Evolutionary conservation across 345 rosid species (phyloP).

Genomic region (Salix koriyanagi): DNA sequence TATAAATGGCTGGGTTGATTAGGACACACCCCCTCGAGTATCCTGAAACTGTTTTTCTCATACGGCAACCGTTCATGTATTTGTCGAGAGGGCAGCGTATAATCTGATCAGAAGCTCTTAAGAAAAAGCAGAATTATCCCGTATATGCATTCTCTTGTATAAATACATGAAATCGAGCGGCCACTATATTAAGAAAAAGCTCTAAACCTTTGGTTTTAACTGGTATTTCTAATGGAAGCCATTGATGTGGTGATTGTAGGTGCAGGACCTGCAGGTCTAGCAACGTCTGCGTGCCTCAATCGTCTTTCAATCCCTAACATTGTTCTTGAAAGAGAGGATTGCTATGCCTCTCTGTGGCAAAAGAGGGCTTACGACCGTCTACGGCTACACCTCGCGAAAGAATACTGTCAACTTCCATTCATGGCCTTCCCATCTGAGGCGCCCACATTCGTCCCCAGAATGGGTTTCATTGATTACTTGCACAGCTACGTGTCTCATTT

Average conservation of each 20-base stretch:
- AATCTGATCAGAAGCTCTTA: no score
- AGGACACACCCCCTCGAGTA: no score
- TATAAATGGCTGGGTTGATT: no score
- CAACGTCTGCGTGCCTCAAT: constrained; percentile 22
- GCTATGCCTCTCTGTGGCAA: constrained; percentile 21
- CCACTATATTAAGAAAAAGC: no score
- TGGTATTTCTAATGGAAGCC: neutral
- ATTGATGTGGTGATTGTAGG: constrained; percentile 7
- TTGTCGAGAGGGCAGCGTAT: no score
- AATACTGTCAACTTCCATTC: constrained; percentile 21
- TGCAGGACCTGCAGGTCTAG: constrained; percentile 25
- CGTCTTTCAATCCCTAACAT: neutral
- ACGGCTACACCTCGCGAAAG: constrained; percentile 13
- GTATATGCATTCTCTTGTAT: no score
- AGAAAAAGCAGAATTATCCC: no score
- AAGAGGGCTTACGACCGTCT: constrained; percentile 21
- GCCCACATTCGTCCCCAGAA: constrained; percentile 9
- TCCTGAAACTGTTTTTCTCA: no score
- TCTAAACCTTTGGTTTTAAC: no score
- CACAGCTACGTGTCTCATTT: constrained; percentile 12
- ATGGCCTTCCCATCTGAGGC: neutral
- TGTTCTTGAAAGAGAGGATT: constrained; percentile 19
- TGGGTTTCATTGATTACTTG: constrained; percentile 11
- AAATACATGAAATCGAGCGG: no score
- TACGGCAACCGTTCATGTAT: no score